Evolutionary conservation across 352 stramenopile genomes (phyloP).

Genomic region (Phytopythium boreale): DNA sequence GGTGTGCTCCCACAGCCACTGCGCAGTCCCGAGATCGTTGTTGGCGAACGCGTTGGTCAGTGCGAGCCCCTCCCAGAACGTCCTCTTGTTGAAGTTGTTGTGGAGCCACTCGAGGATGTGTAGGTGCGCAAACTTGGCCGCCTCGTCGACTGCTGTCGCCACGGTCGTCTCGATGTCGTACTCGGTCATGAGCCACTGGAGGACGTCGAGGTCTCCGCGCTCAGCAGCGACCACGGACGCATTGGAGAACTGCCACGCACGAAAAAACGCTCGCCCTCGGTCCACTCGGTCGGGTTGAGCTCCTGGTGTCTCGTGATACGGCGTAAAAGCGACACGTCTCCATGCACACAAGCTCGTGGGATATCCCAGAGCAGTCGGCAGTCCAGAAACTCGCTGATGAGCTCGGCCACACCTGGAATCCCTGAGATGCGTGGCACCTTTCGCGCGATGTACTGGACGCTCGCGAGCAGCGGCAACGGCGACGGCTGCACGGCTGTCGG

Average conservation of each 20-base stretch:
- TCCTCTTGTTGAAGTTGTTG: neutral
- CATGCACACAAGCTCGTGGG: neutral
- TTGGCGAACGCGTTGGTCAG: conserved; percentile 4
- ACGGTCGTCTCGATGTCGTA: conserved; percentile 4
- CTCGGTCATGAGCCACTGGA: conserved; percentile 10
- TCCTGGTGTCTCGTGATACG: conserved; percentile 12
- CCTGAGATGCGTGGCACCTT: conserved; percentile 14
- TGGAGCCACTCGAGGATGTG: conserved; percentile 12
- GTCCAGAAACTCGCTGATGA: conserved; percentile 5
- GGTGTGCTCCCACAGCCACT: conserved; percentile 9
- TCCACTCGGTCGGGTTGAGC: neutral
- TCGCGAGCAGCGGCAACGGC: conserved; percentile 8
- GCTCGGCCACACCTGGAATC: neutral
- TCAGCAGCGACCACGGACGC: neutral
- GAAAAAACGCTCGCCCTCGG: conserved; percentile 7
- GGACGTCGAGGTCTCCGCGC: conserved; percentile 3
- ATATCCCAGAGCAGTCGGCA: neutral
- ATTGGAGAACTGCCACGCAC: conserved; percentile 4
- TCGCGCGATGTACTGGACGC: conserved; percentile 17
- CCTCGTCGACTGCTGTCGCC: conserved; percentile 7
- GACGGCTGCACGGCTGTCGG: neutral
- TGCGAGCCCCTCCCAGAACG: conserved; percentile 7
- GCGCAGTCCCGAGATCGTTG: neutral
- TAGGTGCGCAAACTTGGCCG: conserved; percentile 9
- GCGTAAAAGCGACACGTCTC: conserved; percentile 14